Evolutionary conservation across 306 rosid species (phyloP).

Genomic region (Fragaria vesca): DNA sequence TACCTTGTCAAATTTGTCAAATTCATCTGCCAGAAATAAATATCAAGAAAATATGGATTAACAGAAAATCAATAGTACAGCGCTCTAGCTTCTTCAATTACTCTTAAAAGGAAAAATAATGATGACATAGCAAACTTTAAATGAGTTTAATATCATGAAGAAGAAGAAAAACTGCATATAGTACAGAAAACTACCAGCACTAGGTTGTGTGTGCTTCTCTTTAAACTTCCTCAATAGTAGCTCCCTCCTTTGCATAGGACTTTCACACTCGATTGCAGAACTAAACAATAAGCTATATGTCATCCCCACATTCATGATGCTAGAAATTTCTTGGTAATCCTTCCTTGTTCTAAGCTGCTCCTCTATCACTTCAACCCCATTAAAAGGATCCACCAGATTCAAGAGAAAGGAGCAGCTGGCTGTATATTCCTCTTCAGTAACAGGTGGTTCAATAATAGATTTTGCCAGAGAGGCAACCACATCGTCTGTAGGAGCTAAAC

Average conservation of each 20-base stretch:
- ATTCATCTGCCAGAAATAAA: conserved; percentile 53
- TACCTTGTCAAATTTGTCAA: conserved; percentile 64
- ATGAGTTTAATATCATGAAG: neutral
- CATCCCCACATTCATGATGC: conserved; percentile 94
- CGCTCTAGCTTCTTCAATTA: neutral
- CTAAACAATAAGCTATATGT: conserved; percentile 74
- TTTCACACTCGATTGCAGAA: conserved; percentile 61
- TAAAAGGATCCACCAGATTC: conserved; percentile 83
- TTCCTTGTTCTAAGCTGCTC: conserved; percentile 79
- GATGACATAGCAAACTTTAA: neutral
- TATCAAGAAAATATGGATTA: conserved; percentile 8
- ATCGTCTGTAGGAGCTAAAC: conserved; percentile 79
- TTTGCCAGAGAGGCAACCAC: conserved; percentile 75
- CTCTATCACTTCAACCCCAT: conserved; percentile 90
- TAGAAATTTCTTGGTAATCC: conserved; percentile 74
- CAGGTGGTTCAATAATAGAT: conserved; percentile 72
- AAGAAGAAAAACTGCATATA: conserved; percentile 15
- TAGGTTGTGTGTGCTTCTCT: conserved; percentile 64
- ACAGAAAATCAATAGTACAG: neutral
- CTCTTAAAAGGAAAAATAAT: neutral
- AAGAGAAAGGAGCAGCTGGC: conserved; percentile 74
- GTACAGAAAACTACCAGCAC: conserved; percentile 48
- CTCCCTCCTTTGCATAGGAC: conserved; percentile 67
- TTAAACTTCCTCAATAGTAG: conserved; percentile 68
- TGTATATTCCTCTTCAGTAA: conserved; percentile 70